Percentiles rank a stretch among this genome's conserved stretches.
phyloP scores from a whole-genome alignment of 1,284 basidiomycete species.

The Moesziomyces parantarcticus region DNA sequence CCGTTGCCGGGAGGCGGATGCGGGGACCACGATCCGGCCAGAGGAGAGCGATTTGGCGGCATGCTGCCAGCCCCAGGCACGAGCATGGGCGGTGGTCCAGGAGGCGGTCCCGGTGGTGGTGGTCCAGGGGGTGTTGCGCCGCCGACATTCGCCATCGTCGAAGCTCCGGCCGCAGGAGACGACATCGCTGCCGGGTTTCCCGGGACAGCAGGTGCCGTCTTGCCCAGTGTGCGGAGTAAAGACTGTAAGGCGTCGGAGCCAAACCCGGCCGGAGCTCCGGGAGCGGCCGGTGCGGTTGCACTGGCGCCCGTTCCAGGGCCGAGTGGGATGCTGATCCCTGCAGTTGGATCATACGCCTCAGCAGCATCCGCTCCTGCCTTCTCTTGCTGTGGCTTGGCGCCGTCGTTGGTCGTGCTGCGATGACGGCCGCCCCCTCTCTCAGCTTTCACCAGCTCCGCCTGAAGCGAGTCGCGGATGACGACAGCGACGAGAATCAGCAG shows the following conservation, averaged over 20 bases:
- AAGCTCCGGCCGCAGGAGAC: conserved; percentile 2
- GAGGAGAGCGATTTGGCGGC: conserved; percentile 3
- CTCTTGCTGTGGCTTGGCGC: conserved; percentile 1
- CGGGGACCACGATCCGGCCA: conserved; percentile 26
- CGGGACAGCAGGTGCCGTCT: conserved; percentile 15
- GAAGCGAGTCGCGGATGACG: conserved; percentile 48
- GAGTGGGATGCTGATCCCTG: conserved; percentile 18
- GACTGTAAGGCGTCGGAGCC: conserved; percentile 37
- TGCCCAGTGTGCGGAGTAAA: conserved; percentile 36
- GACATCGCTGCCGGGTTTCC: background rate
- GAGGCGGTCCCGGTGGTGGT: conserved; percentile 33
- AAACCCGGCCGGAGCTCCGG: conserved; percentile 7
- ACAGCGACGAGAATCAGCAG: conserved; percentile 59
- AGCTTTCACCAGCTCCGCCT: conserved; percentile 23
- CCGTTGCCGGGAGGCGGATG: conserved; percentile 3
- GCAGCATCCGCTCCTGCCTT: background rate
- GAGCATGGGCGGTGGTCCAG: conserved; percentile 25
- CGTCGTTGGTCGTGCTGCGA: conserved; percentile 26
- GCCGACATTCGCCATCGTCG: conserved; percentile 3
- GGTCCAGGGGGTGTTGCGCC: conserved; percentile 9
- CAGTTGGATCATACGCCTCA: conserved; percentile 26
- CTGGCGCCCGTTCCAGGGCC: background rate
- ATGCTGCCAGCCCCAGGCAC: background rate
- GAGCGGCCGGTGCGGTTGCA: background rate
- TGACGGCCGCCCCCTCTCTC: conserved; percentile 13